These are phyloP conservation scores for Saccharomycopsis javanensis DNA, from an alignment of 805 yeast species.

Conservation along the genomic window DNA sequence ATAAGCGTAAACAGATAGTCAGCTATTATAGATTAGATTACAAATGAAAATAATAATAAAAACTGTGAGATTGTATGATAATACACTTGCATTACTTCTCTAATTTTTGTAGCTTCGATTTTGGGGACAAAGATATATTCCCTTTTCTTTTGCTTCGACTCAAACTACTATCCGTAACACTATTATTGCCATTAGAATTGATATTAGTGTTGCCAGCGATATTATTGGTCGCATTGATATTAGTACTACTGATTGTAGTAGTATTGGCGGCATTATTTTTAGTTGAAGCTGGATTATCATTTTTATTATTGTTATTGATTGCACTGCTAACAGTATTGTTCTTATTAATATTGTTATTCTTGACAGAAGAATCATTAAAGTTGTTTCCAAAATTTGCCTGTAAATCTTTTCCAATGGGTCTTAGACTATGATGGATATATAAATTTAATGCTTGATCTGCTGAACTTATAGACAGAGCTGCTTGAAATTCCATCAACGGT, in stretches of 20 bases:
- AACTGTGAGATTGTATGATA: background rate
- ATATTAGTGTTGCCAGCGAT: background rate
- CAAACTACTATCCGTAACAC: background rate
- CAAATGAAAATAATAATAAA: background rate
- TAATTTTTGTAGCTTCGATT: background rate
- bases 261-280: background rate
- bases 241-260: background rate
- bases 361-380: background rate
- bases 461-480: conserved; percentile 2
- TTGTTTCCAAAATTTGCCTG: background rate
- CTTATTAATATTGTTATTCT: background rate
- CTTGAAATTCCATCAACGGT: conserved; percentile 14
- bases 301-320: background rate
- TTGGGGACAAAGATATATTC: background rate
- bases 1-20: background rate
- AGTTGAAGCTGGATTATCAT: background rate
- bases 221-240: background rate
- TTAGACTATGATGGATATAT: conserved; percentile 4
- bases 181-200: background rate
- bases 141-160: background rate
- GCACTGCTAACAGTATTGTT: background rate
- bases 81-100: background rate
- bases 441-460: conserved; percentile 10
- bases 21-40: background rate
- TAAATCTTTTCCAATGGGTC: background rate